Conservation (phyloP, 805 yeast species). For the Candida quercuum region DNA sequence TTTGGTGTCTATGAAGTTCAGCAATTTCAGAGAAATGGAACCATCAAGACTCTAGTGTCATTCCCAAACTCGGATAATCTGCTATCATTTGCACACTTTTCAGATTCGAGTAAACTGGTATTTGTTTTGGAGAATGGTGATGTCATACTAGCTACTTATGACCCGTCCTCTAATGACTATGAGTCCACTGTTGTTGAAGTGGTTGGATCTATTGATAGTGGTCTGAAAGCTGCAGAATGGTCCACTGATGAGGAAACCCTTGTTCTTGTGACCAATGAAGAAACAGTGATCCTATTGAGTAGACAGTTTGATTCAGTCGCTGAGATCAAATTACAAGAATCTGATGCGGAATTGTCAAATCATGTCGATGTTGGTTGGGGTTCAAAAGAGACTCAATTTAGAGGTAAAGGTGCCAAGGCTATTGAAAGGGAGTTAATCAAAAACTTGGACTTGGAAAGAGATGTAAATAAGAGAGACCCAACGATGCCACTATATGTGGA, state of each 20-base stretch:
- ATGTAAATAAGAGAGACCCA: slow-evolving; percentile 75
- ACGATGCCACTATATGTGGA: slow-evolving; percentile 75
- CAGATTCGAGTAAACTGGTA: slow-evolving; percentile 60
- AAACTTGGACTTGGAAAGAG: slow-evolving; percentile 59
- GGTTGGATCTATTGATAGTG: slow-evolving; percentile 80
- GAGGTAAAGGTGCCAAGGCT: slow-evolving; percentile 87
- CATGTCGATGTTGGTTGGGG: slow-evolving; percentile 99
- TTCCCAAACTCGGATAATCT: slow-evolving; percentile 47
- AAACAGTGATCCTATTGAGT: slow-evolving; percentile 60
- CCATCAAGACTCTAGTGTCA: slow-evolving; percentile 51
- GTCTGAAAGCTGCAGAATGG: slow-evolving; percentile 74
- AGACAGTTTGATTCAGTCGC: slow-evolving; percentile 74
- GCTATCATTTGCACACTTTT: slow-evolving; percentile 59
- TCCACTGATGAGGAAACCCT: slow-evolving; percentile 88
- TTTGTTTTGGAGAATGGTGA: slow-evolving; percentile 75
- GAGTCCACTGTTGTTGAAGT: slow-evolving; percentile 58
- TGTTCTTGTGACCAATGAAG: slow-evolving; percentile 57
- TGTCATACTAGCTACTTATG: slow-evolving; percentile 60
- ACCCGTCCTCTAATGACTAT: slow-evolving; percentile 36
- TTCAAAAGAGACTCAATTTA: slow-evolving; percentile 90
- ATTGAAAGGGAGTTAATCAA: slow-evolving; percentile 54
- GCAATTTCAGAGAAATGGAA: slow-evolving; percentile 63
- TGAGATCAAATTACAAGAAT: slow-evolving; percentile 52
- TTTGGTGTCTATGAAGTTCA: slow-evolving; percentile 66
- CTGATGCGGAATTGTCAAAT: slow-evolving; percentile 63